Evolutionary conservation across 495 filamentous ascomycete species (phyloP).

Genomic region (Cladorrhinum samala): DNA sequence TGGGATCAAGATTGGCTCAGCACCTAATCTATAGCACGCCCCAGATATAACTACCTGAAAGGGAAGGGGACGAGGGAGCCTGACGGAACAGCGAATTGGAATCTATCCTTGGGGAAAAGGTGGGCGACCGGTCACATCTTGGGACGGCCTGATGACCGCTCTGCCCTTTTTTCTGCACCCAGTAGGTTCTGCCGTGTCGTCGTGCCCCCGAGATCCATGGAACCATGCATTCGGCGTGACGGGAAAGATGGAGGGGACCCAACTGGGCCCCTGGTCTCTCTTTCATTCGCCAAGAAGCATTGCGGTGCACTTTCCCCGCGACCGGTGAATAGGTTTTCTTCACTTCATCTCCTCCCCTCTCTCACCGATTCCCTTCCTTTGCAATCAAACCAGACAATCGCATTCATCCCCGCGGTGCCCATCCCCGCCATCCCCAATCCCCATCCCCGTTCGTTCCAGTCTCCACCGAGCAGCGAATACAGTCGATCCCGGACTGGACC

Average conservation of each 20-base stretch:
- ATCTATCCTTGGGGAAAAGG: background rate
- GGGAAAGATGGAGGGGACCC: too few species aligned
- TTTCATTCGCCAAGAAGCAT: conserved; percentile 7
- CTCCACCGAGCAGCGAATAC: conserved; percentile 21
- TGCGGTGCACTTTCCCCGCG: conserved; percentile 23
- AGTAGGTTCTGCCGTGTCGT: too few species aligned
- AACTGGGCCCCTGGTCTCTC: background rate
- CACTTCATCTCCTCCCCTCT: conserved; percentile 22
- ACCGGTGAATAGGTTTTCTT: conserved; percentile 30
- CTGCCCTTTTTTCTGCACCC: too few species aligned
- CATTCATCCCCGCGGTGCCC: conserved; percentile 17
- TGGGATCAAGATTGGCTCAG: too few species aligned
- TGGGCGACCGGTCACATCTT: background rate
- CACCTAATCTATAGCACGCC: background rate
- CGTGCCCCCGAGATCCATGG: too few species aligned
- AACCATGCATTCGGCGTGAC: too few species aligned
- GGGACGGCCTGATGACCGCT: background rate
- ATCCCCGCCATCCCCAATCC: background rate
- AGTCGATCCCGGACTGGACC: conserved; percentile 12
- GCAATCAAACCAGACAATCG: conserved; percentile 18
- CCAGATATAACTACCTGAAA: background rate
- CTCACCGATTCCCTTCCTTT: conserved; percentile 29
- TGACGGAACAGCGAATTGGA: background rate
- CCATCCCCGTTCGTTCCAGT: conserved; percentile 5
- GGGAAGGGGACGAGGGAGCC: background rate